Percentiles rank a stretch among this genome's conserved stretches.
phyloP scores from a whole-genome alignment of 305 asterid genomes.

The Rubia peregrina region DNA sequence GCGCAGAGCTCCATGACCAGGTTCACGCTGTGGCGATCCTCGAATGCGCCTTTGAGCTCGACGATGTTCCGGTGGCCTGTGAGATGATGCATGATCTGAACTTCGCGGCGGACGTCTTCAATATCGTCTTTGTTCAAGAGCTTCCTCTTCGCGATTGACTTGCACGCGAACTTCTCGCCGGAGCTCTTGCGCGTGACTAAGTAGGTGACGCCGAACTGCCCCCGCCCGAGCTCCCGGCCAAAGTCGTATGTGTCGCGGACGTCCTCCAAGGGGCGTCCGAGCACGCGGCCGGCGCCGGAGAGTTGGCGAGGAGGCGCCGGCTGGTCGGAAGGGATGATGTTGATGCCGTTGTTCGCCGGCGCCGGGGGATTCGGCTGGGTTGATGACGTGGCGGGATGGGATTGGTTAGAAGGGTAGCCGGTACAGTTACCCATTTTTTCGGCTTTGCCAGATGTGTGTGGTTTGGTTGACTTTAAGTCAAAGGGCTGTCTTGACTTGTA shows the following conservation, averaged over 20 bases:
- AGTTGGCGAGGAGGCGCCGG: constrained; percentile 56
- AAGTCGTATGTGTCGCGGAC: constrained; percentile 50
- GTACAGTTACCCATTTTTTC: constrained; percentile 58
- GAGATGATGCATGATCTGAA: constrained; percentile 88
- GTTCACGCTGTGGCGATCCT: constrained; percentile 60
- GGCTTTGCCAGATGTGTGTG: background rate
- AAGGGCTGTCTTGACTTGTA: background rate
- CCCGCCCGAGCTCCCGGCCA: constrained; percentile 79
- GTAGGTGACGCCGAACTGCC: constrained; percentile 77
- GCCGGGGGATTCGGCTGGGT: constrained; percentile 10
- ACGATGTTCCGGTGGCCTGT: constrained; percentile 74
- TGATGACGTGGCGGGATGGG: constrained; percentile 24
- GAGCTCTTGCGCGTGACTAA: constrained; percentile 59
- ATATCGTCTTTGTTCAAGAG: constrained; percentile 56
- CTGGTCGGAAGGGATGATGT: constrained; percentile 41
- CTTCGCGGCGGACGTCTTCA: constrained; percentile 85
- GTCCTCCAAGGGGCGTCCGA: constrained; percentile 67
- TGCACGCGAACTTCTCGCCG: constrained; percentile 59
- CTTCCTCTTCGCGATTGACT: constrained; percentile 76
- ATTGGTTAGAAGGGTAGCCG: constrained; percentile 28
- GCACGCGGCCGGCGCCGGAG: constrained; percentile 62
- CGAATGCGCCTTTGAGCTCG: constrained; percentile 66
- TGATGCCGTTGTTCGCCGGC: constrained; percentile 29
- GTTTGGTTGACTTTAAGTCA: constrained; percentile 30
- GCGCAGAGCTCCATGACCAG: constrained; percentile 73